phyloP scores from a whole-genome alignment of 179 eudicot genomes.

The Carnegiea gigantea region DNA sequence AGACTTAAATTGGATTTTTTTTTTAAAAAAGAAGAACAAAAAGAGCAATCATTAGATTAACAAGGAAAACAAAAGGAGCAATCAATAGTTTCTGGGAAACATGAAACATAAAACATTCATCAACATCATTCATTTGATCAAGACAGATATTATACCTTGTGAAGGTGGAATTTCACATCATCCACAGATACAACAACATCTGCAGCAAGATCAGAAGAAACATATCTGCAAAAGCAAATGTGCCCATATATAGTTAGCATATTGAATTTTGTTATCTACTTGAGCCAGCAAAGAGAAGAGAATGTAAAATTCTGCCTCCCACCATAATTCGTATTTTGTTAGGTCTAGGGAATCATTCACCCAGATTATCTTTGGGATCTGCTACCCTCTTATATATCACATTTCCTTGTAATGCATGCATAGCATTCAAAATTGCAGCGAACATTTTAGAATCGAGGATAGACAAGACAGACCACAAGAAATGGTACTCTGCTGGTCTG shows the following conservation, averaged over 20 bases:
- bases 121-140: neutral
- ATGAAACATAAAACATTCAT: neutral
- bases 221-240: constrained; percentile 49
- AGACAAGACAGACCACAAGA: no score
- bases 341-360: neutral
- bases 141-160: constrained; percentile 50
- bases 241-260: neutral
- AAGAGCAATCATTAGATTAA: neutral
- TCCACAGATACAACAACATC: constrained; percentile 58
- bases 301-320: neutral
- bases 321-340: neutral
- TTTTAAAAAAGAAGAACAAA: neutral
- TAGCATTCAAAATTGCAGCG: neutral
- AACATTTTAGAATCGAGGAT: neutral
- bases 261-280: neutral
- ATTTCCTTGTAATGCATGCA: neutral
- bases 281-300: neutral
- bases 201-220: constrained; percentile 67
- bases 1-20: constrained; percentile 10
- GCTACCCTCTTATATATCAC: neutral
- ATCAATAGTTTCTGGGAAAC: neutral
- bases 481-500: no score
- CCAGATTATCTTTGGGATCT: neutral
- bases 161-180: constrained; percentile 66
- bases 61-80: neutral